Base-by-base conservation (phyloP, 805 yeast genomes). In the Ogataea trehaloabstinens region DNA sequence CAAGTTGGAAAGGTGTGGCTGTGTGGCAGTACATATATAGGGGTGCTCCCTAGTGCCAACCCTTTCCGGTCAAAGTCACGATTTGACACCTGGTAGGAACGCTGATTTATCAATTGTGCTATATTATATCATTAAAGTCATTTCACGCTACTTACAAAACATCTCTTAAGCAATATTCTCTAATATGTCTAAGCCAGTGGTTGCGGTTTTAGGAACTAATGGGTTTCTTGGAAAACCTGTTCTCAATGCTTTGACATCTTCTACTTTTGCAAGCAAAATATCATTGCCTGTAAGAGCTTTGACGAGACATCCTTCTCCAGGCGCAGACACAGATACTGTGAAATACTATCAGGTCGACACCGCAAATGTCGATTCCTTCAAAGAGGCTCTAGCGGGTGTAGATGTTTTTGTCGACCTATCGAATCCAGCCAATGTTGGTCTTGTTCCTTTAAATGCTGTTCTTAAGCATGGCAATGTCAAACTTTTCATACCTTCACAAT, bases 401-500 rank as follows among this genome's bases (percentile, higher is more conserved):
- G 81, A 78, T 48, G 80, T 73, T 15, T 60, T 80, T 16, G 54
- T 80, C 48, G 72, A 74, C 44, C 58, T 78, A 31, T 48, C 66
- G 29, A 57, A 66, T n/a, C 41, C 56, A 10, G 52, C 50, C 13
- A 34, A 52, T 12, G n/a, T 25, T 4, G 45, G 35, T 15, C 68
- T 60, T 22, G 60, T 48, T 1, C 44, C 61, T n/a, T 41, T 70
- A 24, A 74, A 71, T 34, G 68, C 72, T 6, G 70, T 70, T 3
- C 53, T 55, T 7, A 58, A 52, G 21, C 66, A 64, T 35, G 34
- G 42, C 19, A 42, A 45, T 16, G 76, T 78, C 35, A 71, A 72
- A 52, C 52, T 76, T 24, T 79, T 68, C 60, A 70, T 78, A 46
- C 82, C 84, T 22, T 72, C 82, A 2, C 84, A 78, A 49, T 80